A percentile compares a stretch with the other conserved stretches of the same genome.
These are phyloP conservation scores for Nannizzia gypsea DNA, from an alignment of 2,329 filamentous ascomycete genomes.

Conservation along the genomic window DNA sequence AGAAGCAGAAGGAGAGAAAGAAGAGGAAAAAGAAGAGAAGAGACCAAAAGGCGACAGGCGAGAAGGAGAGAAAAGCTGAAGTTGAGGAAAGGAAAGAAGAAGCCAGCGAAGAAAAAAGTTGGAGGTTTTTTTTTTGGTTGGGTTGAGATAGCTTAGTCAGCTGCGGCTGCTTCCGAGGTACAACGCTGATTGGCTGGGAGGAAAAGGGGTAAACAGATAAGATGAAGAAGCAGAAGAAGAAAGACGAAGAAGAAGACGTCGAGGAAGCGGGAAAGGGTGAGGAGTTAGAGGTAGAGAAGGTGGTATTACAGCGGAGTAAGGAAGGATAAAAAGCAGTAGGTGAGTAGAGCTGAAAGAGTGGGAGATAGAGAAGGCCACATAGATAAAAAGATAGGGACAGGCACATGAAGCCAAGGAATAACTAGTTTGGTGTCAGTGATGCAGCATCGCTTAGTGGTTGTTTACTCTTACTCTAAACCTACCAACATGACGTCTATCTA, in stretches of 20 bases:
- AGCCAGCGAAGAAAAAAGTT: not conserved
- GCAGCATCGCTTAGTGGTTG: too few relatives aligned
- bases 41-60: not conserved
- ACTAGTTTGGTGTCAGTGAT: not conserved
- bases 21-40: not conserved
- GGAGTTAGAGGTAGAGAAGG: too few relatives aligned
- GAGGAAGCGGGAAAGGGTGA: too few relatives aligned
- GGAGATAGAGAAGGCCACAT: too few relatives aligned
- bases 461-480: too few relatives aligned
- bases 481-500: too few relatives aligned
- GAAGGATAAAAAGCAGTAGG: too few relatives aligned
- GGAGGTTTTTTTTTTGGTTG: not conserved
- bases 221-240: not conserved
- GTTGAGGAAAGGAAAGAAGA: slow-evolving; percentile 1
- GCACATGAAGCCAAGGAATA: not conserved
- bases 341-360: too few relatives aligned
- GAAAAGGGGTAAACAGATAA: not conserved
- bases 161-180: not conserved
- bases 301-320: too few relatives aligned
- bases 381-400: too few relatives aligned
- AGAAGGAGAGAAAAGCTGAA: slow-evolving; percentile 3
- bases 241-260: not conserved
- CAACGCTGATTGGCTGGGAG: not conserved
- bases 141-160: not conserved
- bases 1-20: slow-evolving; percentile 2